Base-by-base conservation (phyloP, 2,329 filamentous ascomycete genomes). In the Aureobasidium leucospermi region DNA sequence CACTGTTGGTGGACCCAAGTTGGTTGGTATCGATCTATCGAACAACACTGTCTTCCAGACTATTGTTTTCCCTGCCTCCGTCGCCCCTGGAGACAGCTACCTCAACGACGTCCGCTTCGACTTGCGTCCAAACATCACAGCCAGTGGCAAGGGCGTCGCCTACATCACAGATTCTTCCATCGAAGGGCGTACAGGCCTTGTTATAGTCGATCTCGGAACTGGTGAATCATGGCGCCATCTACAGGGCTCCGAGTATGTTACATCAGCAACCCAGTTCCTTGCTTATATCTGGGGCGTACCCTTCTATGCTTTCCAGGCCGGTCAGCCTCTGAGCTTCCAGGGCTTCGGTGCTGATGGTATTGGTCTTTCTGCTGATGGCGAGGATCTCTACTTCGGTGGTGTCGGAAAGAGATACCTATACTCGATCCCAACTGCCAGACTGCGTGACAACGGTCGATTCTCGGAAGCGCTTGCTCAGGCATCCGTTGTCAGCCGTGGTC, bases 61-160 rank as follows among this genome's bases (percentile, higher is more conserved):
- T 1, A 82, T 82, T 58, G 65, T 78, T 6, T 82, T 82, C 67
- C 76, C 77, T 0, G 61, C 69, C 1, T 73, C 68, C 6, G 78
- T 81, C 9, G 78, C 77, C 6, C 78, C 73, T 55, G 63, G 75
- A 11, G 76, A 78, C 63, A 77, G 73, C 15, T 82, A 82, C 62
- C 73, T 80, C 38, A 82, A 82, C 65, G 80, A 82, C 62, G 71
- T 82, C 8, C 77, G 80, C 52, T 78, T 83, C 67, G 79, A 83
- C 63, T 71, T 81, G n/a, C 73, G 74, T 13, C 55, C 74, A 2
- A 65, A 67, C 16, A 36, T 78, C 6, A 76, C 76, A 0, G 62
- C 68, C 13, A 71, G 72, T 2, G 78, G 78, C 3, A 63, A 75
- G 31, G 79, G 79, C 16, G 65, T 81, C 13, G 79, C 78, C 0